Conservation (phyloP, 2,329 filamentous ascomycete genomes). For the Pseudophaeomoniella oleicola region DNA sequence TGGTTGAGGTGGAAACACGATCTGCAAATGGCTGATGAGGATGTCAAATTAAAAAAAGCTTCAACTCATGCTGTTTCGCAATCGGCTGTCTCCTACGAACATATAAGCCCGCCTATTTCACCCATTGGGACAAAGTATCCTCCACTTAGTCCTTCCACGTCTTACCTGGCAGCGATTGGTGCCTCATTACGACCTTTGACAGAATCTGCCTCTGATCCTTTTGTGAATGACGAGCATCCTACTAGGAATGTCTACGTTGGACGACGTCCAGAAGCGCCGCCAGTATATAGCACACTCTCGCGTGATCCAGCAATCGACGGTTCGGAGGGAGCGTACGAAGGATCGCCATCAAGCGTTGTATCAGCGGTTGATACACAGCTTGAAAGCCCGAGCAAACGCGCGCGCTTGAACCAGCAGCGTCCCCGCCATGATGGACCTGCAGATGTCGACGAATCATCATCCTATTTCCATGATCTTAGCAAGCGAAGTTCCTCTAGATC, state of each 20-base stretch:
- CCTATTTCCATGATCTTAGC: conserved; percentile 1
- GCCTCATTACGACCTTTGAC: background rate
- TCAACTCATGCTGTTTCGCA: background rate
- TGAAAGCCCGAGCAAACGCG: background rate
- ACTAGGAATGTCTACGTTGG: background rate
- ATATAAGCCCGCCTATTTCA: background rate
- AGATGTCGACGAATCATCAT: background rate
- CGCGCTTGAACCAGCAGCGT: background rate
- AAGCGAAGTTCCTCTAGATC: background rate
- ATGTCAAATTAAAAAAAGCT: background rate
- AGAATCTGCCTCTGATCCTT: background rate
- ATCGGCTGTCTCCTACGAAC: background rate
- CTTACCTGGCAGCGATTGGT: background rate
- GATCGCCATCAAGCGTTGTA: background rate
- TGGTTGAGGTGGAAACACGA: conserved; percentile 66
- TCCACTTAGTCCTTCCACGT: background rate
- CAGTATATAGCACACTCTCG: background rate
- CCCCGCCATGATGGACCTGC: background rate
- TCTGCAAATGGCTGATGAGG: conserved; percentile 43
- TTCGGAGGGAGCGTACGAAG: background rate
- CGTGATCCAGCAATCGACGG: background rate
- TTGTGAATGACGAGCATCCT: background rate
- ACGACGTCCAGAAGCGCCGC: background rate
- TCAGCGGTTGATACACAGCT: background rate
- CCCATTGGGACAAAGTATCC: background rate